Base-by-base conservation (phyloP, 768 basidiomycete genomes). In the Pleurotus platypus region DNA sequence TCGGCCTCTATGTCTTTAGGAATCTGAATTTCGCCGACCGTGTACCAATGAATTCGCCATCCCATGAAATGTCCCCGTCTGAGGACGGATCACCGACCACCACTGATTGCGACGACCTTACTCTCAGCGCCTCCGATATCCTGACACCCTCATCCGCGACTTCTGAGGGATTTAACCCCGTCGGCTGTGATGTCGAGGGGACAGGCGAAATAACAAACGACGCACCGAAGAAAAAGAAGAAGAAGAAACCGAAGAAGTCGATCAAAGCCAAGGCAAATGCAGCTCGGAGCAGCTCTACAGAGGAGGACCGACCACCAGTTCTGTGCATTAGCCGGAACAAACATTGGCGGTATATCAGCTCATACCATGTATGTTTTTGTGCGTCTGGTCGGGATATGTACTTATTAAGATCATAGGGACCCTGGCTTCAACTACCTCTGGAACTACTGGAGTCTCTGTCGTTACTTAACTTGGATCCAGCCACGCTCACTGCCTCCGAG, bases 301-400 rank as follows among this genome's bases (percentile, higher is more conserved):
- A 65, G 24, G 73, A 76, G 26, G 80, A 81, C 26, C 81, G 81
- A 46, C 83, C 83, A 13, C 79, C 86, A 0, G 83, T 89, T 37
- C 79, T 94, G 2, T 90, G 89, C 68, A 94, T 95, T 64, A 91
- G 89, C 72, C 82, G 93, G 62, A 94, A 94, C 75, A 95, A 95
- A 70, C 93, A 95, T 65, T 94, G 92, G 93, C 84, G 86, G 26
- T 94, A 93, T 65, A 94, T 94, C 72, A 92, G 89, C 71, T 92
- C 92, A 20, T 93, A 90, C 69, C 90, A 92, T 69, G 91, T 92
- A 73, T 58, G 87, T 84, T 47, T 58, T 42, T 45, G 62, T 58
- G 43, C 20, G 57, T 55, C 18, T 42, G 39, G 46, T 50, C 64
- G 40, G 58, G 57, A 16, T 37, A 58, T 37, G 6, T 2, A 8